Base-by-base conservation (phyloP, 306 rosid genomes). In the Cajanus cajan region DNA sequence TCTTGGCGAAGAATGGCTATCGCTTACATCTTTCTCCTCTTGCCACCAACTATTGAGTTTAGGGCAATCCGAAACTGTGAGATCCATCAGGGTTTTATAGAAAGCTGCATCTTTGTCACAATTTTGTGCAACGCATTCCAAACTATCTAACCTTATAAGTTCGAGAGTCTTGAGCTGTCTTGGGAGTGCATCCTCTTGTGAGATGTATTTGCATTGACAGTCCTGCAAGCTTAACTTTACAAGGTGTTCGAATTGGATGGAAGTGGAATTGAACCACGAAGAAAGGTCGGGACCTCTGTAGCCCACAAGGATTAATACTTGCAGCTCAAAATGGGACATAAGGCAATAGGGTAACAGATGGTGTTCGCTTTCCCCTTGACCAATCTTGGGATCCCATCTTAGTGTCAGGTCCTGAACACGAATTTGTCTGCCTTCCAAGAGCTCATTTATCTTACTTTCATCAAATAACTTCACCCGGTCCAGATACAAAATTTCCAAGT, bases 1-100 rank as follows among this genome's bases (percentile, higher is more conserved):
- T 28, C 2, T 3, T 1, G 3, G 2, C 2, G 3, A 28, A 28
- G 31, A 28, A 1, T 28, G 31, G 31, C 31, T 28, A 28, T 3
- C 31, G 31, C 3, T 28, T 28, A 1, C 31, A 1, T 28, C 31
- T 2, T 0, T 28, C 15, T 2, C 45, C 0, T 0, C 22, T 55
- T 39, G 4, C 81, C 83, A 81, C 85, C 85, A 85, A 59, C 74
- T 18, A 4, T 3, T 3, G 1, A 85, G 80, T 0, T 14, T 22
- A 4, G 74, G 70, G 21, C 85, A 85, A 19, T 39, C 19, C 0
- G 0, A 0, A 11, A 85, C 31, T 68, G 28, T 12, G 4, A 82
- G 78, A 8, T 68, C 45, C 77, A 55, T 4, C 19, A 80, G 31
- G 11, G 71, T 52, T 57, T 45, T 52, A 62, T 41, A 78, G 37